Evolutionary conservation across 2,329 filamentous ascomycete genomes (phyloP), one percentile per base, ranked within the genome.

Genomic region (Penicillium brevicompactum): DNA sequence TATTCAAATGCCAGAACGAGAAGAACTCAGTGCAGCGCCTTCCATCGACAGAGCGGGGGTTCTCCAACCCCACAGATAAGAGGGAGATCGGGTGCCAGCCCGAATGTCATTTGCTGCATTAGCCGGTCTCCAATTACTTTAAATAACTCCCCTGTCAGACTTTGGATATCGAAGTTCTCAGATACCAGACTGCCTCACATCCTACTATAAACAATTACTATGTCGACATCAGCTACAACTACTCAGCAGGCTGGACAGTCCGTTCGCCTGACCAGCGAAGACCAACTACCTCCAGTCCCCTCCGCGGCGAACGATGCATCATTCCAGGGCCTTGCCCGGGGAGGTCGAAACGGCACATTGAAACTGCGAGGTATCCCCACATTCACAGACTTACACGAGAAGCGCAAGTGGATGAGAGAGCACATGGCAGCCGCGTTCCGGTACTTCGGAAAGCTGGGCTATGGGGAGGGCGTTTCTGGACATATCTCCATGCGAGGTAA

Each of bases 321-420:
- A 21, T 75, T 74, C 57, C 73, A 75, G 49, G 62, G 69, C 6
- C 53, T 67, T 2, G 73, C 71, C n/a, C 73, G 73, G 13, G 72
- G 73, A 22, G 63, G 70, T 37, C 71, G 71, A 5, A 61, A 67
- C 22, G 73, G 71, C 5, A 70, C 67, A 0, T 59, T 75, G 51
- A 75, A 74, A 57, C 61, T 74, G 6, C 64, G 58, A 2, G 72
- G 72, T 1, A 74, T 75, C 32, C 76, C 75, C 7, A 73, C 64
- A 16, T 77, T 78, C 57, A 65, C 65, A 4, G 69, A 78, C 53
- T 68, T 70, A n/a, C 68, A 74, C 9, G 70, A 78, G 49, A 74
- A 83, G 59, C 76, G 81, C 27, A 72, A 80, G 54, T 82, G 82
- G 68, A 76, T 83, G 59, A 84, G 82, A 63, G 77, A 81, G 55